Base-by-base conservation (phyloP, 2,329 filamentous ascomycete genomes). In the Aspergillus spinulosporus region DNA sequence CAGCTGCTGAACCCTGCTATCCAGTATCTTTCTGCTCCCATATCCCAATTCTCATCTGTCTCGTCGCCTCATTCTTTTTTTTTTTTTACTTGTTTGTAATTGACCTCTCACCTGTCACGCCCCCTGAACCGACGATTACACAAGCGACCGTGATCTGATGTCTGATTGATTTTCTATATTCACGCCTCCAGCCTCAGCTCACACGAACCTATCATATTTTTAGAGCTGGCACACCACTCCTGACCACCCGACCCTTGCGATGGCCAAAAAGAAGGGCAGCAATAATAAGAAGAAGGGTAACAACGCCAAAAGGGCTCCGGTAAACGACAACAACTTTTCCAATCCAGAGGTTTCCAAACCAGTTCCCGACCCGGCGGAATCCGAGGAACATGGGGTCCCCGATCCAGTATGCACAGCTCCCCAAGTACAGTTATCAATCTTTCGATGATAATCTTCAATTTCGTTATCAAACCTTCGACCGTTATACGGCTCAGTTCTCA, bases 381-480 rank as follows among this genome's bases (percentile, higher is more conserved):
- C 62, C 57, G 59, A 58, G 61, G 67, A 74, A 68, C 64, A 77
- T 76, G 75, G 65, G 62, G 54, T 52, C 56, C 49, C 49, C 63
- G 54, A 71, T 66, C 66, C 66, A 74, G 76, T 78, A 78, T 73
- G 76, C 75, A 70, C 58, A 74, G 54, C 60, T 76, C 68, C 70
- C 74, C 67, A 60, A 62, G 55, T 78, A 71, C 68, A 60, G 73
- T 62, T 78, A 78, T 68, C 73, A 76, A 64, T 70, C 66, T 53
- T 69, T 74, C 65, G 68, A 75, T 61, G 62, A 65, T 71, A 21
- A 36, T 61, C 62, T 64, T 71, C 31, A 36, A 42, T 43, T 48
- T 44, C 68, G 72, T 60, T 78, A 77, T 67, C 74, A 77, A 67
- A 74, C 72, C 48, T 77, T 72, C 67, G 74, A 78, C 66, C 69